Evolutionary conservation across 1,284 basidiomycete species (phyloP).

Genomic region (Agroathelia rolfsii): DNA sequence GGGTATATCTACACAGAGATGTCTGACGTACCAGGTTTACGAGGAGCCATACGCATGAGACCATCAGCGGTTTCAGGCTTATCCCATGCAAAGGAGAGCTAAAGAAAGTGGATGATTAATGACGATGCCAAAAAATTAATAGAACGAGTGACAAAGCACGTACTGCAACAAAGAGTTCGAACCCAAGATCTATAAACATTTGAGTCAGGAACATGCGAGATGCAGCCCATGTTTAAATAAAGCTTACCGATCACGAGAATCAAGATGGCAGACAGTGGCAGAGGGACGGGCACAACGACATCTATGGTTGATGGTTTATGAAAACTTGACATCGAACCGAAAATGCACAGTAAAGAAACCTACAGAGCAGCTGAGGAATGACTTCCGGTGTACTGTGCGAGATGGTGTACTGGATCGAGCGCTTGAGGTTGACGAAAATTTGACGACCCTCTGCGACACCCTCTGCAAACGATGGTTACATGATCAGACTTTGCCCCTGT

Average conservation of each 20-base stretch:
- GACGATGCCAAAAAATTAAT: conserved; percentile 1
- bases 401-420: conserved; percentile 62
- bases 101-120: conserved; percentile 5
- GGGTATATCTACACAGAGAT: too few species aligned
- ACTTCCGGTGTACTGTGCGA: conserved; percentile 64
- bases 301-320: conserved; percentile 27
- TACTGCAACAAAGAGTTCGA: conserved; percentile 57
- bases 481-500: not conserved
- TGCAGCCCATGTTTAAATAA: not conserved
- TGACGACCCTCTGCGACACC: conserved; percentile 60
- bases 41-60: conserved; percentile 54
- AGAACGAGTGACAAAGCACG: conserved; percentile 13
- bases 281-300: conserved; percentile 57
- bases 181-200: conserved; percentile 44
- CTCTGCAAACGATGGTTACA: conserved; percentile 28
- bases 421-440: conserved; percentile 60
- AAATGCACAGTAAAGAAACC: conserved; percentile 11
- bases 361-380: conserved; percentile 55
- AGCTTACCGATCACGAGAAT: conserved; percentile 56
- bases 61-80: conserved; percentile 54
- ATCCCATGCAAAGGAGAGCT: conserved; percentile 67
- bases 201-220: conserved; percentile 2
- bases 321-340: not conserved
- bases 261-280: conserved; percentile 56
- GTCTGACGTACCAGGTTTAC: conserved; percentile 46